Evolutionary conservation across 2,329 filamentous ascomycete species (phyloP).

Genomic region (Hysterium pulicare): DNA sequence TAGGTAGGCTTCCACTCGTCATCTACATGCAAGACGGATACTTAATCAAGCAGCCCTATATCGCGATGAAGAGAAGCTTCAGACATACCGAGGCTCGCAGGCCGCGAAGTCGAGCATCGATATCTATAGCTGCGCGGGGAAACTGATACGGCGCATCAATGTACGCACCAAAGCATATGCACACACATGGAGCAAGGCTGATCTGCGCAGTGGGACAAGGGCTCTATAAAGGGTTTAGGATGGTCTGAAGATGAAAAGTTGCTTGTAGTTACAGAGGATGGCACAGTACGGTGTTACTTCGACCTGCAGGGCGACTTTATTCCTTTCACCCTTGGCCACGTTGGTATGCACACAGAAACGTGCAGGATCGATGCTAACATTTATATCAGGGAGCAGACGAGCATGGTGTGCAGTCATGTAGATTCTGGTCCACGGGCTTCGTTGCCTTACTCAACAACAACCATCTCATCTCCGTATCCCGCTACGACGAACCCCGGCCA

Average conservation of each 20-base stretch:
- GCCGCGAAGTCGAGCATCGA: conserved; percentile 81
- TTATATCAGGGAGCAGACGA: conserved; percentile 70
- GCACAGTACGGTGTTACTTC: conserved; percentile 84
- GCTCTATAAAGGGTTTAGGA: conserved; percentile 79
- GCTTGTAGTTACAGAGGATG: conserved; percentile 82
- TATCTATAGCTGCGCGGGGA: conserved; percentile 89
- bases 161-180: conserved; percentile 32
- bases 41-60: conserved; percentile 66
- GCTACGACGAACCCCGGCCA: conserved; percentile 86
- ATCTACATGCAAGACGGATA: conserved; percentile 1
- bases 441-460: conserved; percentile 90
- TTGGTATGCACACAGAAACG: conserved; percentile 22
- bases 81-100: conserved; percentile 70
- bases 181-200: conserved; percentile 5
- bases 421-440: conserved; percentile 89
- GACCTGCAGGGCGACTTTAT: conserved; percentile 93
- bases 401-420: conserved; percentile 80
- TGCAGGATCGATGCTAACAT: background rate
- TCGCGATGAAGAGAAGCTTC: conserved; percentile 81
- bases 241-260: conserved; percentile 97
- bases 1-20: conserved; percentile 59
- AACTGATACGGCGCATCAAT: conserved; percentile 75
- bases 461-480: conserved; percentile 77
- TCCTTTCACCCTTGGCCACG: conserved; percentile 86
- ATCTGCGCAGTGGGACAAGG: conserved; percentile 73